These are phyloP conservation scores for Ogataea nonfermentans DNA, from an alignment of 805 yeast genomes.

Conservation along the genomic window DNA sequence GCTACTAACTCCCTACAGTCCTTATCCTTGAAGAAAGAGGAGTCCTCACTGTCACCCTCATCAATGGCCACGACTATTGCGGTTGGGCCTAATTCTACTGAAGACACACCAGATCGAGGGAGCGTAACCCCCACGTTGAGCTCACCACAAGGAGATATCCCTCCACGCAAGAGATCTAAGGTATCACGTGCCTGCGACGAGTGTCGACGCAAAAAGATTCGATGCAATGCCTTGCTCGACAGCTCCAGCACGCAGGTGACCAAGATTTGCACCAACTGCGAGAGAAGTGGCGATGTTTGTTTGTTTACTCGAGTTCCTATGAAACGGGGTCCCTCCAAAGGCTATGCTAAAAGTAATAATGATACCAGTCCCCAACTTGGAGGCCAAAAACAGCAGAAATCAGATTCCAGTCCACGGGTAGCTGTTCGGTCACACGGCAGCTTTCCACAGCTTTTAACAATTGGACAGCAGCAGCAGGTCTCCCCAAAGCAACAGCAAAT, in stretches of 20 bases:
- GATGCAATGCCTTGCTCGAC: conserved; percentile 62
- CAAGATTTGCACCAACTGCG: conserved; percentile 60
- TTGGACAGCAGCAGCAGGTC: conserved; percentile 14
- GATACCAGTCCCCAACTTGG: conserved; percentile 31
- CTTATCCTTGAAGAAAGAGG: neutral
- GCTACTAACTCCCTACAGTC: neutral
- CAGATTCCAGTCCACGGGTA: neutral
- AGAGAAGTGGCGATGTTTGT: conserved; percentile 58
- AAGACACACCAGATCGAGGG: conserved; percentile 1
- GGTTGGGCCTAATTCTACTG: conserved; percentile 1
- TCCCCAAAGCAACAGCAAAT: conserved; percentile 11
- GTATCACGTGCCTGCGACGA: conserved; percentile 82
- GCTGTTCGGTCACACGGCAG: conserved; percentile 8
- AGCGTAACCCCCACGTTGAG: neutral
- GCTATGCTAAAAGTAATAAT: conserved; percentile 44
- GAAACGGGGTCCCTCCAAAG: conserved; percentile 79
- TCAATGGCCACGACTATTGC: conserved; percentile 5
- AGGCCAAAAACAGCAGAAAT: neutral
- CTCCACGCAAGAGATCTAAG: conserved; percentile 59
- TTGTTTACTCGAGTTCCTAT: conserved; percentile 69
- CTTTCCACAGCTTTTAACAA: conserved; percentile 13
- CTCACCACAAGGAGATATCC: conserved; percentile 11
- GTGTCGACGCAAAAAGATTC: conserved; percentile 69
- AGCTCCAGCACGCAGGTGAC: conserved; percentile 44
- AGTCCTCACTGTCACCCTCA: conserved; percentile 7